Conservation (phyloP, 1,139 yeast genomes). For the Candida sp. region DNA sequence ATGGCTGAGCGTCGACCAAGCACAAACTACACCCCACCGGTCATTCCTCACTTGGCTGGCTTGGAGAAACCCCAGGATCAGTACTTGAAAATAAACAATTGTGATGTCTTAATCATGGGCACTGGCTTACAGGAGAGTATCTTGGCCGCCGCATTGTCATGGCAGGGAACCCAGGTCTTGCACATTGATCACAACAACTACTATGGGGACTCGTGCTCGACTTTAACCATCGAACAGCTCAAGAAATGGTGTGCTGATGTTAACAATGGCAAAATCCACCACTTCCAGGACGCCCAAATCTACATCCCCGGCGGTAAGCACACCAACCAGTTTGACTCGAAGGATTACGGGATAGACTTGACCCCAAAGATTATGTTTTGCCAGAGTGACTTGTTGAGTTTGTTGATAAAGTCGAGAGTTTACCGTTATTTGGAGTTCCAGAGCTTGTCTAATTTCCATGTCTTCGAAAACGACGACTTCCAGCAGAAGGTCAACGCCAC, state of each 20-base stretch:
- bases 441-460: constrained; percentile 86
- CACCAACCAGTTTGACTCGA: constrained; percentile 55
- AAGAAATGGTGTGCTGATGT: constrained; percentile 81
- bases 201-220: constrained; percentile 90
- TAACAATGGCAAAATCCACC: constrained; percentile 50
- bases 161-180: constrained; percentile 94
- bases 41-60: constrained; percentile 84
- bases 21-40: constrained; percentile 47
- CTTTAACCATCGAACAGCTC: constrained; percentile 84
- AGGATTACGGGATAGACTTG: constrained; percentile 86
- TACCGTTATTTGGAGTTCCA: constrained; percentile 93
- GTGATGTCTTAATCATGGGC: constrained; percentile 90
- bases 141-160: constrained; percentile 91
- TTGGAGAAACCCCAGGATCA: constrained; percentile 66
- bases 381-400: constrained; percentile 78
- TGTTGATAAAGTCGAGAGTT: constrained; percentile 83
- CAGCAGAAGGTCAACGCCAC: constrained; percentile 71
- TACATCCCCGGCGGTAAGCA: constrained; percentile 67
- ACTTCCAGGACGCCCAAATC: constrained; percentile 63
- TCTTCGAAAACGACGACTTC: constrained; percentile 88
- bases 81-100: constrained; percentile 57
- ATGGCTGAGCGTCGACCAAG: constrained; percentile 81
- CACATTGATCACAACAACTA: constrained; percentile 85
- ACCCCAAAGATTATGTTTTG: constrained; percentile 92
- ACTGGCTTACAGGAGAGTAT: constrained; percentile 92